Conservation (phyloP, 2,329 filamentous ascomycete genomes). For the Calonectria multiphialidica region DNA sequence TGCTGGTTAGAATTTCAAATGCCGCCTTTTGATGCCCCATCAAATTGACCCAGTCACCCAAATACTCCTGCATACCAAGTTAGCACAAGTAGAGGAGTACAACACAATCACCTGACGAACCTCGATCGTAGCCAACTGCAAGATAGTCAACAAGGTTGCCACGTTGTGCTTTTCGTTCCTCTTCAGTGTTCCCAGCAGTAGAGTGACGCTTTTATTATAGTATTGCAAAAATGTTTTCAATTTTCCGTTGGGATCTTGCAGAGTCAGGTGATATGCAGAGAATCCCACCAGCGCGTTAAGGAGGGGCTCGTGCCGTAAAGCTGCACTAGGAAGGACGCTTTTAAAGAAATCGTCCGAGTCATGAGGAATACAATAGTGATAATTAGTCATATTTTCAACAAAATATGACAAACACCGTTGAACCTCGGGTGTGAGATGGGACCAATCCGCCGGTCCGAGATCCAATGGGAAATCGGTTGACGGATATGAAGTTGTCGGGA, state of each 20-base stretch:
- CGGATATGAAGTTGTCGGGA: constrained; percentile 44
- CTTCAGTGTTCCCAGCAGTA: constrained; percentile 79
- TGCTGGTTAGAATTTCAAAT: constrained; percentile 79
- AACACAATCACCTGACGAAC: constrained; percentile 57
- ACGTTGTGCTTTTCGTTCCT: constrained; percentile 78
- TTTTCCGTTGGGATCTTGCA: constrained; percentile 77
- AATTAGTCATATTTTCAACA: constrained; percentile 79
- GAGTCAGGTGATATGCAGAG: constrained; percentile 85
- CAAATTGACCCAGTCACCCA: constrained; percentile 95
- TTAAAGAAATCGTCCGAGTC: constrained; percentile 81
- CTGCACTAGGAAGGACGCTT: constrained; percentile 76
- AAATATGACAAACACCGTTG: constrained; percentile 86
- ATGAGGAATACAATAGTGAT: constrained; percentile 84
- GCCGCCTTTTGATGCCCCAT: constrained; percentile 94
- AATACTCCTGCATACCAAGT: constrained; percentile 75
- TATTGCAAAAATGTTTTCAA: constrained; percentile 88
- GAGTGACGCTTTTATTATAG: constrained; percentile 88
- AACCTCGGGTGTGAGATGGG: constrained; percentile 75
- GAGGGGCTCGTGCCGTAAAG: constrained; percentile 80
- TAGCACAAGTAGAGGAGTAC: constrained; percentile 24
- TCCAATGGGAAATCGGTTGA: constrained; percentile 41
- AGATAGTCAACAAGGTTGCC: constrained; percentile 84
- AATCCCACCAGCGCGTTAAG: constrained; percentile 91
- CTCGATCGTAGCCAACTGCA: constrained; percentile 95
- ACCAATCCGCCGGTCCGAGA: constrained; percentile 59